A percentile compares a stretch with the other conserved stretches of the same genome.
phyloP scores from a whole-genome alignment of 345 rosid genomes.

The Conringia planisiliqua region DNA sequence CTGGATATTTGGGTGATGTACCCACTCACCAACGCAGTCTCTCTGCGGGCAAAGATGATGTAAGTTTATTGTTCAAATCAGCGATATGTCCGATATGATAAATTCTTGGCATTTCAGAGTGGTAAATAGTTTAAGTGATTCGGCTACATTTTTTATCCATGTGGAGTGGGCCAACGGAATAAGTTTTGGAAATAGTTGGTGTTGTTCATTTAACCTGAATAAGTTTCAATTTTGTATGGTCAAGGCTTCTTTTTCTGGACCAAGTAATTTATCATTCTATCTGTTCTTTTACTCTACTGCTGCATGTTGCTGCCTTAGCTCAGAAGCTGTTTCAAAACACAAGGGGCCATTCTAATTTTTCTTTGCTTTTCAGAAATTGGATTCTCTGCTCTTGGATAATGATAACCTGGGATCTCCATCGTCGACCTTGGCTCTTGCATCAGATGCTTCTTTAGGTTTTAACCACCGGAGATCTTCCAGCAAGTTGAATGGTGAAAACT shows the following conservation, averaged over 20 bases:
- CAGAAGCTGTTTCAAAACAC: constrained; percentile 2
- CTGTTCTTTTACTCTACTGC: not conserved
- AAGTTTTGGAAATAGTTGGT: not conserved
- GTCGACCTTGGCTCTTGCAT: constrained; percentile 43
- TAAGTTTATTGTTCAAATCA: constrained; percentile 36
- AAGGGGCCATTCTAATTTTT: constrained; percentile 10
- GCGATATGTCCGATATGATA: not conserved
- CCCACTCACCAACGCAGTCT: constrained; percentile 68
- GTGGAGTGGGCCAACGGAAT: constrained; percentile 3
- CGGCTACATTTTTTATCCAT: not conserved
- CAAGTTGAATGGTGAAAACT: constrained; percentile 77
- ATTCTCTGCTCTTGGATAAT: constrained; percentile 55
- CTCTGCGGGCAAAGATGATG: constrained; percentile 73
- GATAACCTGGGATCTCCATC: constrained; percentile 54
- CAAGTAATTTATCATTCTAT: not conserved
- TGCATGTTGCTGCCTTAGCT: not conserved
- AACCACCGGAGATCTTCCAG: constrained; percentile 70
- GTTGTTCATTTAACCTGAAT: not conserved
- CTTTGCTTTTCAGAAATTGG: constrained; percentile 50
- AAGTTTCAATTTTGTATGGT: constrained; percentile 9
- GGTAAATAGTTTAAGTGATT: not conserved
- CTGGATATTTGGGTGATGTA: constrained; percentile 59
- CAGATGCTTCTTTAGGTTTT: constrained; percentile 53
- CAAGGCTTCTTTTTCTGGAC: not conserved
- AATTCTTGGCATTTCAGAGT: not conserved